Conservation (phyloP, 2,329 filamentous ascomycete genomes). For the Diplodia intermedia region DNA sequence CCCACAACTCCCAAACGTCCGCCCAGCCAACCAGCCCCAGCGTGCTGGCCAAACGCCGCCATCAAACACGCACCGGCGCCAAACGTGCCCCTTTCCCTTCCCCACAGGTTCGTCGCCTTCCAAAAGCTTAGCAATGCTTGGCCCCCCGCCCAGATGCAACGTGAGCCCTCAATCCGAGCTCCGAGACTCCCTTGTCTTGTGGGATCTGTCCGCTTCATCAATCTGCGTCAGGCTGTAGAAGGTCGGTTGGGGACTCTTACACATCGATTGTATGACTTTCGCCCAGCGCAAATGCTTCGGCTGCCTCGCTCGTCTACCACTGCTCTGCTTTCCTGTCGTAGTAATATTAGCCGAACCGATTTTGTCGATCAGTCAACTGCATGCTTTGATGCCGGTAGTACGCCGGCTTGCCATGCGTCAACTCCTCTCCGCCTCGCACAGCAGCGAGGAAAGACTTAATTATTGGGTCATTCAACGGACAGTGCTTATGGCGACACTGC, state of each 20-base stretch:
- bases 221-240: not conserved
- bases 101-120: not conserved
- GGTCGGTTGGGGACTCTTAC: not conserved
- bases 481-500: not conserved
- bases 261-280: not conserved
- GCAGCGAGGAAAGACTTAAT: not conserved
- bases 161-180: not conserved
- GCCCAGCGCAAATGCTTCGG: too few species aligned
- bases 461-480: not conserved
- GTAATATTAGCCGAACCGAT: not conserved
- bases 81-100: not conserved
- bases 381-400: not conserved
- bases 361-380: not conserved
- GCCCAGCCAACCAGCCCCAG: not conserved
- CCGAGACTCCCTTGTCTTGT: not conserved
- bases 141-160: not conserved
- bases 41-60: not conserved
- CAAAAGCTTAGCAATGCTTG: slow-evolving; percentile 26
- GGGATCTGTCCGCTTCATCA: not conserved
- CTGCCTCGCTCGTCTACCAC: too few species aligned
- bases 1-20: not conserved
- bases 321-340: not conserved
- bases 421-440: not conserved
- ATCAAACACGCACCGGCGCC: slow-evolving; percentile 2
- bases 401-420: not conserved